Evolutionary conservation across 2,329 filamentous ascomycete species (phyloP), one percentile per base, ranked within the genome.

Genomic region (Fusarium nelsonii): DNA sequence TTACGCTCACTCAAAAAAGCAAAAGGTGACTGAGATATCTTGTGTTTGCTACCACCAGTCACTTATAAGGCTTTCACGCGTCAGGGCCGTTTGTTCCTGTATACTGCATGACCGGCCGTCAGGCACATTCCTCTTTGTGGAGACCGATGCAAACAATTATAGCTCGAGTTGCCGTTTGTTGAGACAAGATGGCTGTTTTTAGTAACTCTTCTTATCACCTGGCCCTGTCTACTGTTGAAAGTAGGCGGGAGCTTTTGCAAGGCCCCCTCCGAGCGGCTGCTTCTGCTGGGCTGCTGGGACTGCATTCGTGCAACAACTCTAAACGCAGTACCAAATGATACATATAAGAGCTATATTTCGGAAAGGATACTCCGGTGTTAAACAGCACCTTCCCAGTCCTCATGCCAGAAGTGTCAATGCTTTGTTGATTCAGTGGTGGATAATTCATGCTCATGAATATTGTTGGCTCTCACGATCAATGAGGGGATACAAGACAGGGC

Each of bases 211-310:
- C 28, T 57, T 7, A 28, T 8, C 28, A 12, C 23, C 7, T 23
- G 18, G 23, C 33, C 46, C 23, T 39, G 12, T 37, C 37, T 61
- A 28, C 14, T 59, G 51, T 53, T 37, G 37, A 44, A 36, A 18
- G 26, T 51, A 34, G 39, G 41, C 34, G 58, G 67, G 58, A 60
- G 41, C 41, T 44, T 50, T 62, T 56, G 36, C 48, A 59, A 71
- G 65, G 68, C 41, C 68, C 68, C 54, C 65, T 28, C 68, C 68
- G 57, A 60, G 48, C 51, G 48, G 54, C 37, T 57, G 54, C 33
- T 46, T 39, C 36, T 16, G 43, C 34, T 26, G 30, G 33, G 30
- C 39, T 70, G 46, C 41, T 61, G 20, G 41, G 32, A 20, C 41
- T 36, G 48, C 32, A 40, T 33, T 41, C 39, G 32, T 14, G 46